A percentile compares a stretch with the other conserved stretches of the same genome.
Evolutionary conservation across 352 stramenopile species (phyloP).

Genomic region (Pythium aphanidermatum): DNA sequence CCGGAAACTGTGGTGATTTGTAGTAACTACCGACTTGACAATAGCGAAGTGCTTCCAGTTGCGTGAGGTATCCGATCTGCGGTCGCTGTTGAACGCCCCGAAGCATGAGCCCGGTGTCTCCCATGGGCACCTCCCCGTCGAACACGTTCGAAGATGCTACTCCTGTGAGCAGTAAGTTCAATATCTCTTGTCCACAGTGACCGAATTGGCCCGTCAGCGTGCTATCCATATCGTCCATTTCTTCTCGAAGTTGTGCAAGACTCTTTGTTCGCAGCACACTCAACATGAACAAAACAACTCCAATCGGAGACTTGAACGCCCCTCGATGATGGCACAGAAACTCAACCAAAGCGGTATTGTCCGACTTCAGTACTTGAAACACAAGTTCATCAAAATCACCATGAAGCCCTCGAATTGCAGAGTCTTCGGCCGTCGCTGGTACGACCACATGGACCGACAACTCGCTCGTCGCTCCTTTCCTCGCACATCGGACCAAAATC

Average conservation of each 20-base stretch:
- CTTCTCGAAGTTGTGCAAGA: slow-evolving; percentile 31
- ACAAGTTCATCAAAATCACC: not conserved
- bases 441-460: not conserved
- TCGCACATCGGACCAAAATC: slow-evolving; percentile 16
- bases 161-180: slow-evolving; percentile 83
- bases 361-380: not conserved
- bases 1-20: slow-evolving; percentile 80
- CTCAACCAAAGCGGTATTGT: slow-evolving; percentile 7
- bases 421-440: not conserved
- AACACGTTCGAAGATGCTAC: slow-evolving; percentile 79
- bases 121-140: slow-evolving; percentile 72
- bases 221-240: slow-evolving; percentile 70
- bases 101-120: slow-evolving; percentile 66
- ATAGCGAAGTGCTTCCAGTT: slow-evolving; percentile 88
- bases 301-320: slow-evolving; percentile 26
- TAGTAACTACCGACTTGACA: slow-evolving; percentile 89
- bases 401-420: not conserved
- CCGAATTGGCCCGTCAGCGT: slow-evolving; percentile 67
- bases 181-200: slow-evolving; percentile 80
- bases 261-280: slow-evolving; percentile 61
- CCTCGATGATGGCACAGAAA: slow-evolving; percentile 13
- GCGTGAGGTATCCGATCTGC: slow-evolving; percentile 82
- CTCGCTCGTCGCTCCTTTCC: no score
- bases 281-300: slow-evolving; percentile 69
- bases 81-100: slow-evolving; percentile 46